Evolutionary conservation across 1,284 basidiomycete species (phyloP), one percentile per base, ranked within the genome.

Genomic region (Leccinum angustisporum): DNA sequence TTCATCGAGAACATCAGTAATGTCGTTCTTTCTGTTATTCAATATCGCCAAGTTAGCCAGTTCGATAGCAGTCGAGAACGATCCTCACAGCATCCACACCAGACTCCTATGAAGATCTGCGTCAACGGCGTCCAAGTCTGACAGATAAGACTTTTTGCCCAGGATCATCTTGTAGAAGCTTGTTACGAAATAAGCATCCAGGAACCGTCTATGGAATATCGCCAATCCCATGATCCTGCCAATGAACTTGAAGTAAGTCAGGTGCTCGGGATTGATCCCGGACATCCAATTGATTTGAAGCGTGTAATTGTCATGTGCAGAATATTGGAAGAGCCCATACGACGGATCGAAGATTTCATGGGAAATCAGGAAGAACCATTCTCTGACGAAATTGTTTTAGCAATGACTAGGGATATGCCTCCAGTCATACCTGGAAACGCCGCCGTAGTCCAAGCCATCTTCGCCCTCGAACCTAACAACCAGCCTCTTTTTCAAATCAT

Each of bases 161-260:
- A 98, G 78, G 61, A 97, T 94, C 95, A 97, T 98, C 85, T 99
- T 99, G 85, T 99, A 99, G 84, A 99, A 97, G 67, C 93, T 95
- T 54, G 95, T 90, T 65, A 99, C 97, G 75, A 99, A 99, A 83
- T 99, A 99, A 52, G 97, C 96, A 72, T 99, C 97, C 60, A 99
- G 81, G 88, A 99, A 99, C 10, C 97, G 90, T 68, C 96, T 87
- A 77, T 99, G 97, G 88, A 98, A 99, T 76, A 99, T 97, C 60
- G 94, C 96, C 21, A 98, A 84, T 63, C 96, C 97, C 67, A 98
- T 83, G 64, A 91, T 90, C 59, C 97, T 88, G 18, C 97, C 97
- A 66, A 98, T 98, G 76, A 99, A 99, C 81, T 97, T 98, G 89
- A 99, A 99, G 81, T 99, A 99, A 80, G 95, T 98, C 69, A 99